A percentile compares a stretch with the other conserved stretches of the same genome.
Evolutionary conservation across 75 land plant genomes (phyloP).

Genomic region (Pseudotsuga menziesii): DNA sequence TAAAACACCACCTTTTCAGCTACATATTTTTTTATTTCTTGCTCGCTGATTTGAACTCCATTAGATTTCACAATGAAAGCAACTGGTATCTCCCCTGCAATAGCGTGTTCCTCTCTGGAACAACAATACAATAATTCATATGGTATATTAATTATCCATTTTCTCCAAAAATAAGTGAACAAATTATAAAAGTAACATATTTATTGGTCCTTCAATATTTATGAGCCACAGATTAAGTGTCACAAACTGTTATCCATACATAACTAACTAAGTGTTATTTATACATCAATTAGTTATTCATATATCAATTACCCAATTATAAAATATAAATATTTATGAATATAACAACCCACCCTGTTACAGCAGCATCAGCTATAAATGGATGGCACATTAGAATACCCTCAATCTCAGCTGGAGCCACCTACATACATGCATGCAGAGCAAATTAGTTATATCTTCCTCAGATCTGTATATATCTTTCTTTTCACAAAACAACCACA

Average conservation of each 20-base stretch:
- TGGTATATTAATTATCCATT: neutral
- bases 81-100: constrained; percentile 70
- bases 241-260: too few relatives aligned
- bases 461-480: too few relatives aligned
- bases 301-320: too few relatives aligned
- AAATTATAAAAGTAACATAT: too few relatives aligned
- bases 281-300: too few relatives aligned
- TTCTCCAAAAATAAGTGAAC: neutral
- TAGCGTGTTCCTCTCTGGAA: constrained; percentile 57
- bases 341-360: constrained; percentile 85
- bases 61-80: constrained; percentile 54
- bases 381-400: constrained; percentile 53
- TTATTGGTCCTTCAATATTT: too few relatives aligned
- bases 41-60: constrained; percentile 37
- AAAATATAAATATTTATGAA: too few relatives aligned
- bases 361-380: constrained; percentile 82
- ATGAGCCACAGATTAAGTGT: too few relatives aligned
- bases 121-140: neutral
- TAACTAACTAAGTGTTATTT: too few relatives aligned
- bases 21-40: constrained; percentile 56
- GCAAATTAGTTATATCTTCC: too few relatives aligned
- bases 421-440: constrained; percentile 13
- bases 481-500: too few relatives aligned
- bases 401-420: constrained; percentile 91
- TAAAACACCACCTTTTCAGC: constrained; percentile 72